These are phyloP conservation scores for Geotrichum klebahnii DNA, from an alignment of 1,139 yeast species.

Conservation along the genomic window DNA sequence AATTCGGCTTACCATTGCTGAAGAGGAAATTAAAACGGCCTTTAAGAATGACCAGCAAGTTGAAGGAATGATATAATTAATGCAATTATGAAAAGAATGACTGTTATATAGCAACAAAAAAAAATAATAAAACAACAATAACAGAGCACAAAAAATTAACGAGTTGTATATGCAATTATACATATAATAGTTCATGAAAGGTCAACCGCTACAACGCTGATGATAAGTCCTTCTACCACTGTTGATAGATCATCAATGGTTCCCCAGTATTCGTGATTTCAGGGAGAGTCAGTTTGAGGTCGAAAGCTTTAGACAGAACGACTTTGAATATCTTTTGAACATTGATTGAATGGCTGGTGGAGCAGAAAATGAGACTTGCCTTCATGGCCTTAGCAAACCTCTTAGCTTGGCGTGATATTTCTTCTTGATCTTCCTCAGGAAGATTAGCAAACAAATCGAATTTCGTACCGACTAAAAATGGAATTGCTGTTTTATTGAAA, in stretches of 20 bases:
- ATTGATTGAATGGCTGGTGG: conserved; percentile 88
- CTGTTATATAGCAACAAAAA: conserved; percentile 3
- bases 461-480: conserved; percentile 89
- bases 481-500: conserved; percentile 84
- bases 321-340: conserved; percentile 92
- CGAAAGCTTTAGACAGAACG: conserved; percentile 87
- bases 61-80: conserved; percentile 21
- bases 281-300: conserved; percentile 74
- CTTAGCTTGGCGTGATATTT: conserved; percentile 79
- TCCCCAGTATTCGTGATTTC: conserved; percentile 83
- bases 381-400: conserved; percentile 89
- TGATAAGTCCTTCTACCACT: conserved; percentile 32
- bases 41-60: conserved; percentile 53
- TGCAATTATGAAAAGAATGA: conserved; percentile 10
- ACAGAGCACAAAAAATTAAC: not conserved
- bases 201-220: not conserved
- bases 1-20: conserved; percentile 62
- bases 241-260: conserved; percentile 71
- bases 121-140: conserved; percentile 4
- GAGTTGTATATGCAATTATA: not conserved
- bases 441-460: conserved; percentile 74
- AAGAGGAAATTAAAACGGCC: conserved; percentile 61
- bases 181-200: conserved; percentile 5
- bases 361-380: conserved; percentile 84
- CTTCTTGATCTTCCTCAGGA: conserved; percentile 76